Conservation (phyloP, 768 basidiomycete species). For the Mrakia blollopis region DNA sequence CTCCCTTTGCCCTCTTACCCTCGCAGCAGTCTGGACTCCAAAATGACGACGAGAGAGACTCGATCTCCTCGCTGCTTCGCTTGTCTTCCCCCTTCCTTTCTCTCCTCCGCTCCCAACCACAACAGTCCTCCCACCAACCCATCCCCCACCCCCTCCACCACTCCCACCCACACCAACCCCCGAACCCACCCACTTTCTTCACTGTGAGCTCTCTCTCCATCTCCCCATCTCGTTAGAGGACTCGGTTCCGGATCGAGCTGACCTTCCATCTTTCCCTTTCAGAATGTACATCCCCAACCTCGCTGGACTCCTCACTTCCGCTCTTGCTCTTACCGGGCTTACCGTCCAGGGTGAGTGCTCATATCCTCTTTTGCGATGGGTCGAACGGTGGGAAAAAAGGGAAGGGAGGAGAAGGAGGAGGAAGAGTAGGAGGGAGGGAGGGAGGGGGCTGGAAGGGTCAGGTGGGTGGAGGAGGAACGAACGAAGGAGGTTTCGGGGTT, state of each 20-base stretch:
- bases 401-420: not conserved
- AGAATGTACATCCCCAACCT: slow-evolving; percentile 42
- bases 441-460: not conserved
- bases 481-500: too few species aligned
- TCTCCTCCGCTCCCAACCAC: too few species aligned
- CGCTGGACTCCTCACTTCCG: slow-evolving; percentile 38
- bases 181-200: not conserved
- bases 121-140: too few species aligned
- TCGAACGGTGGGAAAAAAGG: not conserved
- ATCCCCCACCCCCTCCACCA: not conserved
- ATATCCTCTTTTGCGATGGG: not conserved
- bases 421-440: not conserved
- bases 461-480: too few species aligned
- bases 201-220: not conserved
- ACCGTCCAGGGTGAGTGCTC: slow-evolving; percentile 37
- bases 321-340: slow-evolving; percentile 37
- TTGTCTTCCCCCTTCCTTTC: too few species aligned
- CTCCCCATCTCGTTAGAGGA: too few species aligned
- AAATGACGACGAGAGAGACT: too few species aligned
- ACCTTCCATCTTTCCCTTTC: not conserved
- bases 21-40: too few species aligned
- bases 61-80: too few species aligned
- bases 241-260: slow-evolving; percentile 3
- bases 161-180: not conserved
- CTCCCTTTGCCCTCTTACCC: too few species aligned